Evolutionary conservation across 495 filamentous ascomycete genomes (phyloP), one percentile per base, ranked within the genome.

Genomic region (Chaetomium tenue): DNA sequence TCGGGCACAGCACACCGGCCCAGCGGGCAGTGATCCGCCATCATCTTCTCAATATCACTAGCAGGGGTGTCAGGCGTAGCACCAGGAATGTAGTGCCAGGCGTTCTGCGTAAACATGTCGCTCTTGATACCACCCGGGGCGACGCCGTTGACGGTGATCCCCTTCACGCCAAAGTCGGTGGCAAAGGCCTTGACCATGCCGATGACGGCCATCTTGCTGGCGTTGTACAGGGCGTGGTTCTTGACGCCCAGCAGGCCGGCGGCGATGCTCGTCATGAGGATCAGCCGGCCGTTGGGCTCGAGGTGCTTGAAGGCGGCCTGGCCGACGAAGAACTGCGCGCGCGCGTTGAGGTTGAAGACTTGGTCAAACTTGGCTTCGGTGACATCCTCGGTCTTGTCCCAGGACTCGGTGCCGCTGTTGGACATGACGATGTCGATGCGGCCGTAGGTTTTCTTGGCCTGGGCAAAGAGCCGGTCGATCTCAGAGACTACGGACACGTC

Each of bases 271-370:
- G 77, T 79, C 79, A 84, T 84, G 42, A 89, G 76, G 68, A 90
- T 88, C 40, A 92, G 76, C 13, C 90, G 81, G 40, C 90, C 90
- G 60, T 87, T 84, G 6, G 81, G 75, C 74, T 86, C 80, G 46
- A 91, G 80, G 73, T 91, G 74, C 75, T 88, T 86, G 77, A 85
- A 86, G 59, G 88, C 90, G 33, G 89, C 83, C 77, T 90, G 89
- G 40, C 87, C 89, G 61, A 93, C 90, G 77, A 92, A 91, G 81
- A 92, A 92, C 76, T 93, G 90, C 0, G 85, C 90, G 8, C 88
- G 82, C 5, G 86, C 86, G 77, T 93, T 93, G 61, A 92, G 77
- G 72, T 83, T 82, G 74, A 93, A 91, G 57, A 93, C 86, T 53
- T 83, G 79, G 75, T 93, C 89, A 79, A 87, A 92, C 69, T 88